phyloP scores from a whole-genome alignment of 768 basidiomycete species.

The Brasilioporus rufonigricans region DNA sequence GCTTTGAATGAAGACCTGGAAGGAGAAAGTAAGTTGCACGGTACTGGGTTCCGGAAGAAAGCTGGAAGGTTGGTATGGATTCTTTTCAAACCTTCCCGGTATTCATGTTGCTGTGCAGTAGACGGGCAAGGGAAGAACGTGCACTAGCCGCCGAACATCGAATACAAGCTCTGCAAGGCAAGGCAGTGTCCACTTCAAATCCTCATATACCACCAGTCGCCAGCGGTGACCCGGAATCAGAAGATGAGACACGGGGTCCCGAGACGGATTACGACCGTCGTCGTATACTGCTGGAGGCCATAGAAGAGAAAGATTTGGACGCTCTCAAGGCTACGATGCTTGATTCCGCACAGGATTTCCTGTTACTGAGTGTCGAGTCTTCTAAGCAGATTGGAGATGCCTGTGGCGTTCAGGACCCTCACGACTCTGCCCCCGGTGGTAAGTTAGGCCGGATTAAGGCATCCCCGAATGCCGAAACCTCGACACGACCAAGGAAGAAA shows the following conservation, averaged over 20 bases:
- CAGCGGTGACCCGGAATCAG: slow-evolving; percentile 33
- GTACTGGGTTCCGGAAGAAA: slow-evolving; percentile 68
- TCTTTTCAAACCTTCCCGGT: not conserved
- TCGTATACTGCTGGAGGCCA: slow-evolving; percentile 47
- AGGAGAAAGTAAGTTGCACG: slow-evolving; percentile 39
- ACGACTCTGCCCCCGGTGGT: not conserved
- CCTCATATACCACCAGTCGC: slow-evolving; percentile 17
- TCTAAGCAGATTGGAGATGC: slow-evolving; percentile 1
- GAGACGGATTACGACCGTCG: slow-evolving; percentile 52
- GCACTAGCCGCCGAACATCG: slow-evolving; percentile 73
- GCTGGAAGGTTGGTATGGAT: slow-evolving; percentile 52
- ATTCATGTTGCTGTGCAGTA: slow-evolving; percentile 42
- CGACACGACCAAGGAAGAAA: slow-evolving; percentile 15
- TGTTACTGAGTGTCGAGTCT: slow-evolving; percentile 32
- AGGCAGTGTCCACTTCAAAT: slow-evolving; percentile 8
- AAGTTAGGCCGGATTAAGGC: not conserved
- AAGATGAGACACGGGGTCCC: slow-evolving; percentile 40
- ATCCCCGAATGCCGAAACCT: not conserved
- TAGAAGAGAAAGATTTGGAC: slow-evolving; percentile 42
- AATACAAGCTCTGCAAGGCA: slow-evolving; percentile 43
- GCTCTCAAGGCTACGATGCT: slow-evolving; percentile 42
- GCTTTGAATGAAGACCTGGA: slow-evolving; percentile 44
- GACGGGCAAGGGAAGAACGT: slow-evolving; percentile 75
- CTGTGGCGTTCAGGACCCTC: not conserved
- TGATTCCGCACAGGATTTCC: slow-evolving; percentile 51